phyloP scores from a whole-genome alignment of 768 basidiomycete genomes.

The Phlegmacium glaucopus region DNA sequence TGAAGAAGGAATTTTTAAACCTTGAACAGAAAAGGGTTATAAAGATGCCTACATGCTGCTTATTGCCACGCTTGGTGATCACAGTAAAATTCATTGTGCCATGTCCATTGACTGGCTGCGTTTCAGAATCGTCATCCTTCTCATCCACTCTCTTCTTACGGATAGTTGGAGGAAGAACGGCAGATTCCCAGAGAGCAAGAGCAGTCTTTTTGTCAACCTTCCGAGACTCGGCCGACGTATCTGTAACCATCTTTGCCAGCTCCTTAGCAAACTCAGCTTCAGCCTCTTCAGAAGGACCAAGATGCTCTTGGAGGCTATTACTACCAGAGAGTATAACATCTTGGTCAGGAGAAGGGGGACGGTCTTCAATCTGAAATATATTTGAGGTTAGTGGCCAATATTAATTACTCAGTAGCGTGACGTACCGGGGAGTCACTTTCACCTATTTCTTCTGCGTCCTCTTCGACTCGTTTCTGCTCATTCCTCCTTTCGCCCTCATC shows the following conservation, averaged over 20 bases:
- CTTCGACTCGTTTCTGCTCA: slow-evolving; percentile 42
- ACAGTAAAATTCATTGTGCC: slow-evolving; percentile 89
- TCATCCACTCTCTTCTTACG: slow-evolving; percentile 68
- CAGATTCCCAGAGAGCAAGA: slow-evolving; percentile 84
- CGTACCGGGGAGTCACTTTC: slow-evolving; percentile 54
- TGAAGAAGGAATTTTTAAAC: slow-evolving; percentile 34
- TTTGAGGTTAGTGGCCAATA: not conserved
- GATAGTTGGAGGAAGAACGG: slow-evolving; percentile 63
- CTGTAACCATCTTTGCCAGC: slow-evolving; percentile 91
- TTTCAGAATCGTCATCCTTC: slow-evolving; percentile 45
- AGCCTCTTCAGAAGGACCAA: slow-evolving; percentile 85
- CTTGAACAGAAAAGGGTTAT: not conserved
- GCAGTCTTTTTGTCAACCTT: slow-evolving; percentile 89
- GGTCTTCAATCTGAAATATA: slow-evolving; percentile 50
- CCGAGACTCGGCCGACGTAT: slow-evolving; percentile 76
- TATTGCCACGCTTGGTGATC: slow-evolving; percentile 90
- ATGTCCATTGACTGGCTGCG: slow-evolving; percentile 27
- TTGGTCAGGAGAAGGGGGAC: slow-evolving; percentile 80
- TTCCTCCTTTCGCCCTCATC: slow-evolving; percentile 56
- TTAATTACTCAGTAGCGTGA: not conserved
- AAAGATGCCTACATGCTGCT: slow-evolving; percentile 62
- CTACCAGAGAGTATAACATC: slow-evolving; percentile 64
- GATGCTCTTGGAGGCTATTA: slow-evolving; percentile 56
- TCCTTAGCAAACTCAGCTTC: slow-evolving; percentile 95
- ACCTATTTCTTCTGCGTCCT: slow-evolving; percentile 67